Base-by-base conservation (phyloP, 164 flowering plant genomes). In the Cinnamomum micranthum region DNA sequence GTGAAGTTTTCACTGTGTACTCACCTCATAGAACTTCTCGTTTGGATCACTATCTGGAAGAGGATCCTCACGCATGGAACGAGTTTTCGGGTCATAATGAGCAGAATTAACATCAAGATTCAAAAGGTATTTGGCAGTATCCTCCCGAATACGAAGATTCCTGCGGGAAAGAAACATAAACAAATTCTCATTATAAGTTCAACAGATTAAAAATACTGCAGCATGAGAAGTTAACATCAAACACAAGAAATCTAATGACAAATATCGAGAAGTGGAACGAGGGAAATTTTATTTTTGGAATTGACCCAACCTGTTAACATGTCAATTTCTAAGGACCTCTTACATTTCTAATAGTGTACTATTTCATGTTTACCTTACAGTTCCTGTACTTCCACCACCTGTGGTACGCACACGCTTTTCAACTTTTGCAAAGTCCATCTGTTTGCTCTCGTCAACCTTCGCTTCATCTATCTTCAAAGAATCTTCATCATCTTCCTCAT, bases 331-430 rank as follows among this genome's bases (percentile, higher is more conserved):
- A 64, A 64, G 28, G 17, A 60, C 23, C n/a, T 14, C 23, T 19
- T 19, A 23, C 24, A 60, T 60, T 60, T 25, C 67, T 64, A 25
- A 64, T 24, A 24, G 6, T 2, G 28, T 9, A 64, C 19, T 2
- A 23, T 25, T 64, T 13, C 33, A 64, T 23, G 24, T n/a, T 35
- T 75, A 90, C 98, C 95, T 87, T 4, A 92, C 98, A 74, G 97
- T 94, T 82, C 98, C 97, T 19, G 98, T 92, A 85, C 97, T 92
- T 9, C 98, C 97, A 84, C 98, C 98, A 73, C 97, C 98, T 0
- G 97, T 94, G 2, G 98, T 94, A n/a, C 97, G 95, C 68, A 94
- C 98, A 89, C 95, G 97, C 83, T 94, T 94, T 77, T 92, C 97
- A 71, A 92, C 98, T 85, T 94, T 94, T 27, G 97, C 98, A 78